Percentiles rank a stretch among this genome's conserved stretches.
phyloP scores from a whole-genome alignment of 1,284 basidiomycete genomes.

The Ceratobasidium sp. region DNA sequence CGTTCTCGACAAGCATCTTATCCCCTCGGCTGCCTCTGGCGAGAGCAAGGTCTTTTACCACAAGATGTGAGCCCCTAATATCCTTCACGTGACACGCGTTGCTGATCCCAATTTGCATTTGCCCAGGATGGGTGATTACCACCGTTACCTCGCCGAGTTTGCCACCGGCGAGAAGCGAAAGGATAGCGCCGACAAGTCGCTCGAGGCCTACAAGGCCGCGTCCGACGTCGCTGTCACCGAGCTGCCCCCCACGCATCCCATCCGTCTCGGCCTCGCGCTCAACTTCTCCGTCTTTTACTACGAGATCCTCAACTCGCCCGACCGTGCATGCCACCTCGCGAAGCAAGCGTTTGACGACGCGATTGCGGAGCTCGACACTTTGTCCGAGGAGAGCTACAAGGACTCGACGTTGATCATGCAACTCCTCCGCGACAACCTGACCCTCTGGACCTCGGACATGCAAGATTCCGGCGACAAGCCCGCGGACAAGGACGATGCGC shows the following conservation, averaged over 20 bases:
- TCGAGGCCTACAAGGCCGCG: constrained; percentile 99
- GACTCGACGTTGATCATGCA: constrained; percentile 99
- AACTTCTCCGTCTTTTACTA: constrained; percentile 99
- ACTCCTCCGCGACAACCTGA: constrained; percentile 97
- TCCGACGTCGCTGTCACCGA: constrained; percentile 98
- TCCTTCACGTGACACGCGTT: constrained; percentile 42
- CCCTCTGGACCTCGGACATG: constrained; percentile 98
- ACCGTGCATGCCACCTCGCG: constrained; percentile 98
- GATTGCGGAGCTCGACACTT: constrained; percentile 99
- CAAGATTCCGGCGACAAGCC: constrained; percentile 69
- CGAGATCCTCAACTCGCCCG: constrained; percentile 99
- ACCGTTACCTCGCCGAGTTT: constrained; percentile 99
- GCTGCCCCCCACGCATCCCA: constrained; percentile 98
- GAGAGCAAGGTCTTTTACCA: constrained; percentile 99
- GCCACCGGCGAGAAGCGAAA: constrained; percentile 99
- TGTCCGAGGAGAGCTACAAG: constrained; percentile 99
- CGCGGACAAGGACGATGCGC: constrained; percentile 21
- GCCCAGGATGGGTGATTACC: constrained; percentile 99
- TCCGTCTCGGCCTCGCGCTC: constrained; percentile 97
- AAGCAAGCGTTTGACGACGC: constrained; percentile 99
- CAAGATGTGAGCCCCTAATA: constrained; percentile 86
- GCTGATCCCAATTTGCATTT: constrained; percentile 14
- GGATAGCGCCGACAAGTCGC: constrained; percentile 97
- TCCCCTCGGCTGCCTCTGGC: constrained; percentile 96
- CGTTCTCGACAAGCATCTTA: constrained; percentile 98